Conservation (phyloP, 1,284 basidiomycete genomes). For the Xerocomus nothofagi region DNA sequence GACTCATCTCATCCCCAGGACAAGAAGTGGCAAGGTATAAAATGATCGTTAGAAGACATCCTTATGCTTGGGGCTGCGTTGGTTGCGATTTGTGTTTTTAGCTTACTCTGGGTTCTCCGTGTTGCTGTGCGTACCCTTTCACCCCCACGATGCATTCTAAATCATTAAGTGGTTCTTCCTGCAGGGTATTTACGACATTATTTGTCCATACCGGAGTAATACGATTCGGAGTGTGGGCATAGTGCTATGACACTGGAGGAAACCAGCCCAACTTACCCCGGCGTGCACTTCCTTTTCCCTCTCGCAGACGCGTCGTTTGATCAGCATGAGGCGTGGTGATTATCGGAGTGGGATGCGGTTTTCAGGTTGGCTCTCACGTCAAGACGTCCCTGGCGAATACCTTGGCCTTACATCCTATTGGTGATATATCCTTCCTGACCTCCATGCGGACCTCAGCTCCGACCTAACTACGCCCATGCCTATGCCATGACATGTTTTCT, state of each 20-base stretch:
- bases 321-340: neutral
- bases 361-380: conserved; percentile 17
- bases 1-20: neutral
- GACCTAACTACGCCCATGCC: neutral
- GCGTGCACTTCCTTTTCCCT: neutral
- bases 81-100: conserved; percentile 1
- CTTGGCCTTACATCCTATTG: conserved; percentile 10
- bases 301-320: neutral
- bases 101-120: conserved; percentile 5
- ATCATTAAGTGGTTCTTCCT: neutral
- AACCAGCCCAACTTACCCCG: conserved; percentile 6
- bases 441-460: neutral
- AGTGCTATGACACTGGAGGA: conserved; percentile 13
- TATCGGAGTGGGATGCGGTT: conserved; percentile 15
- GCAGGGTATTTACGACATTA: conserved; percentile 14
- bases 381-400: conserved; percentile 7
- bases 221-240: conserved; percentile 18
- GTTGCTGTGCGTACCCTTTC: conserved; percentile 1
- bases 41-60: neutral
- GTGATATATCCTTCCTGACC: neutral
- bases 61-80: conserved; percentile 7
- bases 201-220: conserved; percentile 8
- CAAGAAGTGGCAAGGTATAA: neutral
- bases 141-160: neutral
- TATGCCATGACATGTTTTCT: neutral